Evolutionary conservation across 1,284 basidiomycete genomes (phyloP).

Genomic region (Sanghuangporus baumii): DNA sequence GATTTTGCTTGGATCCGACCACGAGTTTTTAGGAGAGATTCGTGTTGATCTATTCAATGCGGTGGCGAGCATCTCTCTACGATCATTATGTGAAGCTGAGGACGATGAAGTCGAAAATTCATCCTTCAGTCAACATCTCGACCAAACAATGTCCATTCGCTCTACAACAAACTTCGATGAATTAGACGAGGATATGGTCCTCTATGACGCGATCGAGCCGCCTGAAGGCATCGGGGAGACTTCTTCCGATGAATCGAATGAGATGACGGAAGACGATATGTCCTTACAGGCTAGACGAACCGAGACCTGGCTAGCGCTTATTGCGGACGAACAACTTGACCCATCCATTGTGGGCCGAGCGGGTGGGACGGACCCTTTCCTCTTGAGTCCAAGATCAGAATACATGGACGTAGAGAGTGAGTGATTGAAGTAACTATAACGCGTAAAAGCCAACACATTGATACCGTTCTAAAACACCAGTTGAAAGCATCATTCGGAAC

Average conservation of each 20-base stretch:
- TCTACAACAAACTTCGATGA: background rate
- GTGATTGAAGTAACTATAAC: background rate
- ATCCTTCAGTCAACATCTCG: background rate
- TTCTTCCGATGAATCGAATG: background rate
- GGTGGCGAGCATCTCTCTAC: background rate
- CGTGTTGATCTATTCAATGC: background rate
- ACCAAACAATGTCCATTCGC: background rate
- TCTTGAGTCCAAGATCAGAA: background rate
- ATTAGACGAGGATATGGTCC: background rate
- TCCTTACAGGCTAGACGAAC: no score
- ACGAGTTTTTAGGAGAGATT: background rate
- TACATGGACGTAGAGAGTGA: background rate
- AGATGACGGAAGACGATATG: background rate
- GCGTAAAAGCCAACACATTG: background rate
- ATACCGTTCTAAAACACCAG: background rate
- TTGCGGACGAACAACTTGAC: no score
- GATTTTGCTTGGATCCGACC: slow-evolving; percentile 1
- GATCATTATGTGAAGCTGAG: background rate
- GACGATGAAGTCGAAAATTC: background rate
- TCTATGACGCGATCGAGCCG: background rate
- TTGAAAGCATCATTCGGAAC: background rate
- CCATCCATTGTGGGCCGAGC: no score
- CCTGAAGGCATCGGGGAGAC: background rate
- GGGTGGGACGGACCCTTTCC: background rate
- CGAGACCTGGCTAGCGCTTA: no score